These are phyloP conservation scores for Rhododendron ferrugineum DNA, from an alignment of 148 eudicot genomes.

Conservation along the genomic window DNA sequence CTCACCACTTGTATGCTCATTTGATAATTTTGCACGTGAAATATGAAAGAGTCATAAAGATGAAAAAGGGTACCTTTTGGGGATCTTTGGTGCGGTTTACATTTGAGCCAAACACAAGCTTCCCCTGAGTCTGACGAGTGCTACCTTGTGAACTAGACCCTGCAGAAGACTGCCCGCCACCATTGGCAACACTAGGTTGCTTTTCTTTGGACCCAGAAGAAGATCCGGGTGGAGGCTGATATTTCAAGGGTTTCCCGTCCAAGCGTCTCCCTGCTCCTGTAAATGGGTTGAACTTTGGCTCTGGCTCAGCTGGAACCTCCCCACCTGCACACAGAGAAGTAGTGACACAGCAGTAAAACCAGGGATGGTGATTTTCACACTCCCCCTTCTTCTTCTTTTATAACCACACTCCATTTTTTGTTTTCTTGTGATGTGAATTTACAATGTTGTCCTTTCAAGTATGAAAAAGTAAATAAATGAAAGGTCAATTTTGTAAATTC, in stretches of 20 bases:
- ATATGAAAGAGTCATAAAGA: not conserved
- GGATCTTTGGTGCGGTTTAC: slow-evolving; percentile 35
- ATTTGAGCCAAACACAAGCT: slow-evolving; percentile 84
- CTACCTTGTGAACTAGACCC: slow-evolving; percentile 61
- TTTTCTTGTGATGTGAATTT: not conserved
- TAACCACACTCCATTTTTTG: not conserved
- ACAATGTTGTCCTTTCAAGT: not conserved
- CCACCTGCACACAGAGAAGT: slow-evolving; percentile 29
- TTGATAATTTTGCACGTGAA: not conserved
- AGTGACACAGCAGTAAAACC: not conserved
- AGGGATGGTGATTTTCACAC: not conserved
- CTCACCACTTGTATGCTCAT: not conserved
- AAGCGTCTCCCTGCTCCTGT: slow-evolving; percentile 67
- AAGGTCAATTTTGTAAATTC: not conserved
- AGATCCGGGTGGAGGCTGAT: slow-evolving; percentile 39
- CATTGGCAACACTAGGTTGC: slow-evolving; percentile 31
- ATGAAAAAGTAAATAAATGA: not conserved
- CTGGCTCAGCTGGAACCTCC: slow-evolving; percentile 52
- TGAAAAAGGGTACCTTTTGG: slow-evolving; percentile 41
- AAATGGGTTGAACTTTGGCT: slow-evolving; percentile 83
- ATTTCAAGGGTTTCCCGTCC: slow-evolving; percentile 66
- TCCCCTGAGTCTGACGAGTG: slow-evolving; percentile 70
- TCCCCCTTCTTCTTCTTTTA: not conserved
- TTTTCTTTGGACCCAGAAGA: slow-evolving; percentile 51
- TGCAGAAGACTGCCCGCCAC: slow-evolving; percentile 32